Conservation (phyloP, 2,329 filamentous ascomycete genomes). For the Scedosporium dehoogii region DNA sequence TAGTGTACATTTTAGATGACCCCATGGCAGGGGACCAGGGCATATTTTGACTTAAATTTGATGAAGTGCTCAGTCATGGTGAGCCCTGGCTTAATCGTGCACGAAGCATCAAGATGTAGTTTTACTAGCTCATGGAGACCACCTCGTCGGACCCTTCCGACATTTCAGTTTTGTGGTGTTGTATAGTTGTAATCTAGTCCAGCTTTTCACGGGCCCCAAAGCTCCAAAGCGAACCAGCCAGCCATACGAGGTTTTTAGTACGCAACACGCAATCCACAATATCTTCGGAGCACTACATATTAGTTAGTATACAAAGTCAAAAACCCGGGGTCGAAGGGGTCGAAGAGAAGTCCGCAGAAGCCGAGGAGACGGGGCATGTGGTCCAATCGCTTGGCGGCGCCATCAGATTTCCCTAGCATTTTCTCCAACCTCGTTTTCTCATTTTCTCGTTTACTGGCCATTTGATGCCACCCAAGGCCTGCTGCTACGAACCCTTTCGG, state of each 20-base stretch:
- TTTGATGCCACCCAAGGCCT: neutral
- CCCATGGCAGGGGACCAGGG: no score
- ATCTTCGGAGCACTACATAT: no score
- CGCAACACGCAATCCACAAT: no score
- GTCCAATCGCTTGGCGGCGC: conserved; percentile 1
- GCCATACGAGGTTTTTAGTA: no score
- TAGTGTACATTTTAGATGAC: no score
- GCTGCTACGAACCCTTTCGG: neutral
- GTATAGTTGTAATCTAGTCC: no score
- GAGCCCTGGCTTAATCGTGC: neutral
- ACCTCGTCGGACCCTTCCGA: neutral
- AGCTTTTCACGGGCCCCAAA: no score
- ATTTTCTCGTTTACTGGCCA: neutral
- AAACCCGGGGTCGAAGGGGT: neutral
- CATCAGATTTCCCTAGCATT: neutral
- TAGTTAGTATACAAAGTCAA: neutral
- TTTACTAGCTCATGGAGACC: no score
- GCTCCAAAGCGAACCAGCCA: no score
- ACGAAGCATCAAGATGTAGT: neutral
- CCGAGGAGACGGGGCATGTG: neutral
- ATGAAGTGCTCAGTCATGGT: neutral
- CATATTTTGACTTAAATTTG: neutral
- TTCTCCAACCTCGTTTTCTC: neutral
- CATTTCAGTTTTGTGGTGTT: no score
- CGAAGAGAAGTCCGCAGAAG: neutral